Base-by-base conservation (phyloP, 2,329 filamentous ascomycete species). In the Venturia carpophila region DNA sequence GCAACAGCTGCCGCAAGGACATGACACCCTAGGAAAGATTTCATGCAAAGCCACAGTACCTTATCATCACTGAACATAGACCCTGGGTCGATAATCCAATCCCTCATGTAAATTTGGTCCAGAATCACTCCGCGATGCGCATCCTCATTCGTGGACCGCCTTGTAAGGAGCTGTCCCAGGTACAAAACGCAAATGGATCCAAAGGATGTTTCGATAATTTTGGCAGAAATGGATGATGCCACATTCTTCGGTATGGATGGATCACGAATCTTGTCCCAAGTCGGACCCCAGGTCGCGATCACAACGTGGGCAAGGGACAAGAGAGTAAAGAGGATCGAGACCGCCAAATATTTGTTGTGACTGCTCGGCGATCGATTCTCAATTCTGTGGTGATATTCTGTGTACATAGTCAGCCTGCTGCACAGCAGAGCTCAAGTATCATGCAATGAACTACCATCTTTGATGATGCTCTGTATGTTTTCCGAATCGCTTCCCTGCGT, bases 21-120 rank as follows among this genome's bases (percentile, higher is more conserved):
- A 55, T 55, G 34, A 24, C 49, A 55, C 49, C 49, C 49, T 19
- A 55, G 15, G 13, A 55, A 55, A 15, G 49, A 55, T 11, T 11
- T 55, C 49, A 19, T 34, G 13, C 49, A 24, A 24, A 55, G 49
- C 49, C 49, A 55, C 27, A 55, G 10, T 34, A 34, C 27, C 27
- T 55, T 55, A 5, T 34, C 49, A 17, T 55, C 49, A 19, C 49
- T 19, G 49, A 55, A 34, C 49, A 55, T 55, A 55, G 24, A 30
- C 4, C n/a, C 49, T 30, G 49, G 49, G 27, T 55, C 49, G 21
- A 55, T 55, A 55, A 55, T 55, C 49, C 49, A 55, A 17, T 55
- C 49, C 11, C 49, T 30, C 49, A 55, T 55, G 27, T 24, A 30
- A 34, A 55, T 55, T 34, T 55, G 49, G 24, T 55, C 49, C 19